Evolutionary conservation across 257 asterid species (phyloP), one percentile per base, ranked within the genome.

Genomic region (Pogostemon cablin): DNA sequence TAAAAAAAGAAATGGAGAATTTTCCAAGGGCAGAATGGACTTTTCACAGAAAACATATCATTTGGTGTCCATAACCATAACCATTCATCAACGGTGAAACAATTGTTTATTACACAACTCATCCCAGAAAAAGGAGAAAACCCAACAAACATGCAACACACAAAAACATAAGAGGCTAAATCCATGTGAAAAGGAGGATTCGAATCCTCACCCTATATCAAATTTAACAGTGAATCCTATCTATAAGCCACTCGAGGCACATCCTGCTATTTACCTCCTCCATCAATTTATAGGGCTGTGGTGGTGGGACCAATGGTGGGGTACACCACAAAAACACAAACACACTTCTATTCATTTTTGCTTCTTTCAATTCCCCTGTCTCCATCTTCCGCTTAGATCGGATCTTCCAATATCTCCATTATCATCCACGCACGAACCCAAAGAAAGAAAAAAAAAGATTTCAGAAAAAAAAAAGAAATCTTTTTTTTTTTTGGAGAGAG

Each of bases 341-440:
- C 74, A 55, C 62, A 77, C 63, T 72, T 67, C 65, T 66, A 56
- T 69, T 67, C 72, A 7, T 53, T 62, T 77, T 73, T 70, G 74
- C 82, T 72, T 56, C 81, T 78, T 79, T 68, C 79, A 78, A 79
- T 79, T 79, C 80, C 75, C 65, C 72, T 72, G 81, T 78, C 80
- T 83, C 76, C 73, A 34, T 77, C 83, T 69, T 83, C 96, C 95
- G 91, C 85, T 78, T 83, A 81, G 84, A 90, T 88, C 93, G 96
- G 95, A 83, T 83, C 88, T 83, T 86, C 86, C 79, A 32, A 77
- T 62, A 68, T 69, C 79, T 57, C 81, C 75, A 69, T 80, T 57
- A 56, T 71, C 75, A 71, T 75, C 76, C 68, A 78, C 74, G 72
- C 81, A 65, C 81, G 60, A 72, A 74, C 65, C 74, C 75, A 17